These are phyloP conservation scores for Neurospora sublineolata DNA, from an alignment of 495 filamentous ascomycete species.

Conservation along the genomic window DNA sequence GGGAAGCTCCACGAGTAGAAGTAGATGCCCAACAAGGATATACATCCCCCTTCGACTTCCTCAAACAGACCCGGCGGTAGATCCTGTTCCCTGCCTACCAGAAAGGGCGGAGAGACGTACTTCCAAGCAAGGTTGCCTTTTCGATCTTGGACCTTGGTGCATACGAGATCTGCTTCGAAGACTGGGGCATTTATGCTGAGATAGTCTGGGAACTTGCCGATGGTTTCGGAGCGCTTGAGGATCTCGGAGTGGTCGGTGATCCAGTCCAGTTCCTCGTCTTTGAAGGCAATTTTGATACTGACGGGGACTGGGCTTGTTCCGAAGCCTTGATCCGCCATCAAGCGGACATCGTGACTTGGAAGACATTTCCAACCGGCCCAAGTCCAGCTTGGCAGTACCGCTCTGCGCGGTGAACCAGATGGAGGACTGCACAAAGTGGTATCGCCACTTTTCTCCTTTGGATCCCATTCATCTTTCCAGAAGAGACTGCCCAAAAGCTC, in stretches of 20 bases:
- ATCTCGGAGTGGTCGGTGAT: background rate
- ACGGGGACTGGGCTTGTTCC: background rate
- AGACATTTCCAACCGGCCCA: constrained; percentile 1
- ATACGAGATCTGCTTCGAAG: background rate
- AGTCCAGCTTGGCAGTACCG: background rate
- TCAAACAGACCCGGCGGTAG: background rate
- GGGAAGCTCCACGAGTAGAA: background rate
- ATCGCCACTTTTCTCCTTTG: too few species aligned
- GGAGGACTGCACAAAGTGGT: too few species aligned
- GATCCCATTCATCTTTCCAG: background rate
- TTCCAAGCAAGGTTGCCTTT: background rate
- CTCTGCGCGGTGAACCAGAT: background rate
- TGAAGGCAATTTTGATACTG: background rate
- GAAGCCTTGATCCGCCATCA: background rate
- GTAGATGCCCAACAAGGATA: background rate
- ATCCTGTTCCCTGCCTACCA: background rate
- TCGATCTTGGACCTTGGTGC: background rate
- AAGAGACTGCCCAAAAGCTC: background rate
- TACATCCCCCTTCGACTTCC: background rate
- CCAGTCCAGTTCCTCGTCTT: background rate
- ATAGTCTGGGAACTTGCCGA: background rate
- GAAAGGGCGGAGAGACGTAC: background rate
- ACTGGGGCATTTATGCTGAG: background rate
- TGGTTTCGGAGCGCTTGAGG: background rate
- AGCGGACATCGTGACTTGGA: background rate